These are phyloP conservation scores for Saccharomycopsis fodiens DNA, from an alignment of 805 yeast species.

Conservation along the genomic window DNA sequence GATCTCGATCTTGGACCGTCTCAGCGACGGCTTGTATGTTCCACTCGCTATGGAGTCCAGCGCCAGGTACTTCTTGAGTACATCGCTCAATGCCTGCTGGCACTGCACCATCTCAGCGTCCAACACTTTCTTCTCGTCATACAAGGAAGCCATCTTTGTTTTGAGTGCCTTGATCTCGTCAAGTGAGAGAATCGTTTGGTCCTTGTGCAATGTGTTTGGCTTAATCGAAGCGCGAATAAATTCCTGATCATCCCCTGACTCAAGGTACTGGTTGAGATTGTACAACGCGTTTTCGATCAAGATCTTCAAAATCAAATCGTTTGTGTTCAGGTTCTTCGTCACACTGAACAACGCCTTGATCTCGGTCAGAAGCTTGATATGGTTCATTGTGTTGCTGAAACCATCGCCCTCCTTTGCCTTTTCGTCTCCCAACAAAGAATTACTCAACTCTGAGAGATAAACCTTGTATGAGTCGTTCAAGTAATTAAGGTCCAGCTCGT, in stretches of 20 bases:
- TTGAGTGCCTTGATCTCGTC: slow-evolving; percentile 20
- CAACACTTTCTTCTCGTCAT: slow-evolving; percentile 5
- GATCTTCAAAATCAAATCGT: slow-evolving; percentile 27
- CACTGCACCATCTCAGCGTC: slow-evolving; percentile 1
- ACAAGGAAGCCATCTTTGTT: neutral
- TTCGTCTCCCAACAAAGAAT: slow-evolving; percentile 13
- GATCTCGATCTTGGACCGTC: slow-evolving; percentile 16
- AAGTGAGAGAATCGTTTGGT: slow-evolving; percentile 13
- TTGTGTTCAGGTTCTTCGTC: slow-evolving; percentile 20
- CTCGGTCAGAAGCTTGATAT: slow-evolving; percentile 16
- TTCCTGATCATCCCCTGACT: slow-evolving; percentile 8
- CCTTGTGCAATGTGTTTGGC: neutral
- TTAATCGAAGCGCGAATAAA: slow-evolving; percentile 1
- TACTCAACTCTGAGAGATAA: slow-evolving; percentile 17
- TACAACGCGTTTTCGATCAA: slow-evolving; percentile 39
- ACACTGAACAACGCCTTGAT: slow-evolving; percentile 16
- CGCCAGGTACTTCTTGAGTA: slow-evolving; percentile 11
- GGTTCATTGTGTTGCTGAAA: slow-evolving; percentile 6
- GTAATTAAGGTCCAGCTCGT: slow-evolving; percentile 7
- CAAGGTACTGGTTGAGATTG: slow-evolving; percentile 19
- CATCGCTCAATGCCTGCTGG: slow-evolving; percentile 12
- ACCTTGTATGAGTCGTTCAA: slow-evolving; percentile 20
- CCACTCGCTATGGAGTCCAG: slow-evolving; percentile 2
- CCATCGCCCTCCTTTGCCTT: neutral
- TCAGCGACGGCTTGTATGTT: slow-evolving; percentile 9